These are phyloP conservation scores for Alternaria postmessia DNA, from an alignment of 2,329 filamentous ascomycete species.

Conservation along the genomic window DNA sequence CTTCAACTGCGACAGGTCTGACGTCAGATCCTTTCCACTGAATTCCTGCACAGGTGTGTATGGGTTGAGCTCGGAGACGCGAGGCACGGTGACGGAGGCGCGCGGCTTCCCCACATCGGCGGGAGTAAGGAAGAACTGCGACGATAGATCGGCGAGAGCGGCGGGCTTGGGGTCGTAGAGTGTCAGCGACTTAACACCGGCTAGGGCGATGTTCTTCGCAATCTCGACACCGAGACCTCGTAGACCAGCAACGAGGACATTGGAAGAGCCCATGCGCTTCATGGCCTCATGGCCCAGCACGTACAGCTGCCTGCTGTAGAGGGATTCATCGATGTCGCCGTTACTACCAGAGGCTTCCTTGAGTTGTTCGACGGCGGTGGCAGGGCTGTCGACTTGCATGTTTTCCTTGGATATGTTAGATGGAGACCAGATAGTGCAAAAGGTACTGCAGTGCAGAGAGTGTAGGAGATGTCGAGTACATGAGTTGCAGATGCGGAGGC, in stretches of 20 bases:
- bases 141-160: constrained; percentile 86
- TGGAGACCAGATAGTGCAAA: neutral
- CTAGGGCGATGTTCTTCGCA: constrained; percentile 97
- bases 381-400: constrained; percentile 69
- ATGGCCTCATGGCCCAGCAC: constrained; percentile 83
- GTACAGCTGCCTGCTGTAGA: constrained; percentile 74
- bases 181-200: constrained; percentile 96
- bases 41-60: constrained; percentile 92
- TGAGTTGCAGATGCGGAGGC: constrained; percentile 18
- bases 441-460: neutral
- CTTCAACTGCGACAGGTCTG: constrained; percentile 82
- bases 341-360: constrained; percentile 57
- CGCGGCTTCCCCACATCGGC: constrained; percentile 92
- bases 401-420: constrained; percentile 56
- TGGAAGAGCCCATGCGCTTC: constrained; percentile 98
- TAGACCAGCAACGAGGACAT: constrained; percentile 89
- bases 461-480: constrained; percentile 11
- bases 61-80: constrained; percentile 92
- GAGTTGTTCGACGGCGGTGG: constrained; percentile 66
- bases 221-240: constrained; percentile 97
- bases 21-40: constrained; percentile 68
- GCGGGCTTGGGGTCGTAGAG: constrained; percentile 89
- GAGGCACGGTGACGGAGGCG: constrained; percentile 84
- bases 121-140: constrained; percentile 93
- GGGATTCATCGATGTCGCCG: constrained; percentile 72